These are phyloP conservation scores for Phialemoniopsis sp. DNA, from an alignment of 2,329 filamentous ascomycete genomes.

Conservation along the genomic window DNA sequence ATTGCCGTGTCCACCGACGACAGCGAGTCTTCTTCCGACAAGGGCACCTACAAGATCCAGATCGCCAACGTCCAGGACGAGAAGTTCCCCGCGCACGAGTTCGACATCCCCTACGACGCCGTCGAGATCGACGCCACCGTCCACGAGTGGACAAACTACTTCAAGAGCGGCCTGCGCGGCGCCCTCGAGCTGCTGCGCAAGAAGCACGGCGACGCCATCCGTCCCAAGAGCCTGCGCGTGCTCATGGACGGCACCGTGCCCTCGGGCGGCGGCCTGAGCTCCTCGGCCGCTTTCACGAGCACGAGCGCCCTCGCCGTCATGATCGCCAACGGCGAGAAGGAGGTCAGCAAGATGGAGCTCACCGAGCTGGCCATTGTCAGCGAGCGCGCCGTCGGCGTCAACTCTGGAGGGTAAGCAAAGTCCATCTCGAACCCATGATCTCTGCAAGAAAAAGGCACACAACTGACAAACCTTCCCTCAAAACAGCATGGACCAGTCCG, in stretches of 20 bases:
- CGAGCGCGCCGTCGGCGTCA: constrained; percentile 90
- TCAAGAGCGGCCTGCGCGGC: constrained; percentile 84
- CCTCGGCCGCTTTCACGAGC: constrained; percentile 90
- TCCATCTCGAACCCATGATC: background rate
- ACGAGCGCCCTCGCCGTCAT: constrained; percentile 85
- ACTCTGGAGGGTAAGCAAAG: constrained; percentile 77
- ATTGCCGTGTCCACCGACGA: constrained; percentile 66
- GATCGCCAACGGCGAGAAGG: constrained; percentile 73
- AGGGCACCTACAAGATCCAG: constrained; percentile 61
- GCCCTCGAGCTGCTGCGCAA: constrained; percentile 74
- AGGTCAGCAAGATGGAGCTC: constrained; percentile 85
- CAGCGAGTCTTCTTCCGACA: constrained; percentile 31
- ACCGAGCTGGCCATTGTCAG: constrained; percentile 93
- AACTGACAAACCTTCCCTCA: no score
- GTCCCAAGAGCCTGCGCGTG: constrained; percentile 76
- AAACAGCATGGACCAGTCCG: constrained; percentile 91
- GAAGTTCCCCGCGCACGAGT: constrained; percentile 73
- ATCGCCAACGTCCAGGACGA: constrained; percentile 74
- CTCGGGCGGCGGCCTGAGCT: constrained; percentile 86
- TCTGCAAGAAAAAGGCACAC: background rate
- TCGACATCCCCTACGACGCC: constrained; percentile 61
- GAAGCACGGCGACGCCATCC: constrained; percentile 57
- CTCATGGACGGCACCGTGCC: constrained; percentile 90
- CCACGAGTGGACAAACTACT: constrained; percentile 98
- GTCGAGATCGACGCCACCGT: constrained; percentile 78